Evolutionary conservation across 2,329 filamentous ascomycete genomes (phyloP), one percentile per base, ranked within the genome.

Genomic region (Colletotrichum caudatum): DNA sequence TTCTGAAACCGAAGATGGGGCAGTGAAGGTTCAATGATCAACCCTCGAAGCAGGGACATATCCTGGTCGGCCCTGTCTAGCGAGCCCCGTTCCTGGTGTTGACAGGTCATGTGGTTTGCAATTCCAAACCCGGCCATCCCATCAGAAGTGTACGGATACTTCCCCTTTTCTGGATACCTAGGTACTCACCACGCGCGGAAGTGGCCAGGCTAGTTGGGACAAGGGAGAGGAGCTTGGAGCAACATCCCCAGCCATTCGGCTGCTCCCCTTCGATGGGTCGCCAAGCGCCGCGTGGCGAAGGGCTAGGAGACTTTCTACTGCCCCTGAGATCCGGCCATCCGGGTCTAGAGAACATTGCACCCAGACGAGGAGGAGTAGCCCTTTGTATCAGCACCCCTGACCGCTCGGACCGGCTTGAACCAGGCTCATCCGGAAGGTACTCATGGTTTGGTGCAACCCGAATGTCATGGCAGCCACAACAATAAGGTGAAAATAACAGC

Each of bases 201-300:
- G 51, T n/a, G 67, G 71, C 46, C 72, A 65, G 69, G 23, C 53
- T 72, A 62, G 69, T 33, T 58, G 69, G 37, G 60, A 57, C 69
- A 62, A 68, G 64, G 69, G 64, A 37, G 37, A 39, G 60, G 56
- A 50, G 51, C 33, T 62, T 41, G 48, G 44, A 61, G 56, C 56
- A 48, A 48, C 51, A 72, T 74, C 66, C 72, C 70, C 72, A 74
- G 48, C 72, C 72, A 74, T 74, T 74, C 72, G 72, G 72, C 72
- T 74, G 64, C 54, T 73, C 72, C 72, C 70, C 72, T 70, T 74
- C 20, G 54, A 66, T 73, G 72, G 72, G 72, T 66, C 72, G 57
- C 57, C 65, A 66, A 65, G 66, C 65, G 41, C 59, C 66, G 70
- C 70, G 70, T 74, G 64, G 70, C 70, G 57, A 66, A 64, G 39